Percentiles rank a stretch among this genome's conserved stretches.
phyloP scores from a whole-genome alignment of 495 filamentous ascomycete genomes.

The Clavariopsis aquatica region DNA sequence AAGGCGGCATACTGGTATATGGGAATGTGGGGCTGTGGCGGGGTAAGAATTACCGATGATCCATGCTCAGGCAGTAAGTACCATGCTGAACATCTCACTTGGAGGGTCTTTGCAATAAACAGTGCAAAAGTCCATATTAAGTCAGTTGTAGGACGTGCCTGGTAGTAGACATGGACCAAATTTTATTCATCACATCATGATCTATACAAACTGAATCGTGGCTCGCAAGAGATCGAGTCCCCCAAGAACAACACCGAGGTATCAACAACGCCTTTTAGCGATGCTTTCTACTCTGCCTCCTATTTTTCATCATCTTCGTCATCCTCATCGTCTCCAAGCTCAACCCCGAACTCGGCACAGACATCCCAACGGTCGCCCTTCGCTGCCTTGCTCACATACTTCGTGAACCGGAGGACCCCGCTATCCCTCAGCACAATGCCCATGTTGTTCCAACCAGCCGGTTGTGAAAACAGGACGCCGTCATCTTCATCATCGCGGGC shows the following conservation, averaged over 20 bases:
- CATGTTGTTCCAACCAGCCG: slow-evolving; percentile 85
- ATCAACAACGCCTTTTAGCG: no score
- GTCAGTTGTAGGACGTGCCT: no score
- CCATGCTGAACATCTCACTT: no score
- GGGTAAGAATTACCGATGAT: no score
- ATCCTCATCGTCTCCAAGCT: slow-evolving; percentile 39
- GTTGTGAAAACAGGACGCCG: slow-evolving; percentile 85
- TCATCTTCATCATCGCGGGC: slow-evolving; percentile 71
- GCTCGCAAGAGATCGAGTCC: background rate
- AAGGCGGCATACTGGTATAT: background rate
- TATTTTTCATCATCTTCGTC: slow-evolving; percentile 33
- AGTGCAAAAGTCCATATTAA: no score
- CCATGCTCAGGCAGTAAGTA: no score
- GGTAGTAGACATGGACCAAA: no score
- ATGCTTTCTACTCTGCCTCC: background rate
- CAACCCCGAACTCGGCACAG: slow-evolving; percentile 64
- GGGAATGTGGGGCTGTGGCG: slow-evolving; percentile 14
- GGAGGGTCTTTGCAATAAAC: no score
- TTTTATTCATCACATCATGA: background rate
- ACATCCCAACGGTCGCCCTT: slow-evolving; percentile 94
- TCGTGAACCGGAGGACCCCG: slow-evolving; percentile 87
- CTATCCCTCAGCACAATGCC: slow-evolving; percentile 85
- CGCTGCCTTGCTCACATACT: slow-evolving; percentile 83
- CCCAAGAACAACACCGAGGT: no score
- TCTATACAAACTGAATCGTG: background rate